Evolutionary conservation across 1,284 basidiomycete species (phyloP).

Genomic region (Ustilago shanxiensis): DNA sequence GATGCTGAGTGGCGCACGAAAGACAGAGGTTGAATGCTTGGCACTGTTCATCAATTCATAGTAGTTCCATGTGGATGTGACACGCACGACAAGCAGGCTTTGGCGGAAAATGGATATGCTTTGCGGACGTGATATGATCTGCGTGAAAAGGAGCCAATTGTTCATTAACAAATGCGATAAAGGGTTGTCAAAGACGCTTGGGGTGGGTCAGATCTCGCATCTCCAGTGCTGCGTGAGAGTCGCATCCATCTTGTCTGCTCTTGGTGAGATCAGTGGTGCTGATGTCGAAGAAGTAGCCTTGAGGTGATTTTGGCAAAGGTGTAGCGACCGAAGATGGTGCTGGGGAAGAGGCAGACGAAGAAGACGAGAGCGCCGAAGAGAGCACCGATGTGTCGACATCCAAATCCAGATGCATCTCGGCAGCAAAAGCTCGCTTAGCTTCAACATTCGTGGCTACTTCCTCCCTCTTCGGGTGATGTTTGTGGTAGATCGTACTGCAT

Average conservation of each 20-base stretch:
- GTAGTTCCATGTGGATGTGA: too few relatives aligned
- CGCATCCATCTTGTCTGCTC: background rate
- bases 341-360: constrained; percentile 3
- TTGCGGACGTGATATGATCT: too few relatives aligned
- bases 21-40: too few relatives aligned
- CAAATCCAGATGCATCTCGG: constrained; percentile 4
- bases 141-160: too few relatives aligned
- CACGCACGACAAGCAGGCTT: too few relatives aligned
- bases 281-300: constrained; percentile 15
- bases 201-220: constrained; percentile 9
- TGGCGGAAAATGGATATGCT: too few relatives aligned
- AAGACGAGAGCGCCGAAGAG: background rate
- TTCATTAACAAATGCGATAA: too few relatives aligned
- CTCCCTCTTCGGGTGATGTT: background rate
- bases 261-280: constrained; percentile 4
- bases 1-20: too few relatives aligned
- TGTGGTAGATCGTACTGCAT: constrained; percentile 17
- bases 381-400: background rate
- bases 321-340: constrained; percentile 13
- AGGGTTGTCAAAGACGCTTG: background rate
- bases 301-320: constrained; percentile 5
- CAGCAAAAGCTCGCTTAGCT: background rate
- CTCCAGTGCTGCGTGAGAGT: constrained; percentile 1
- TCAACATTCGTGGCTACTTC: background rate
- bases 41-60: too few relatives aligned